These are phyloP conservation scores for Trichosporon inkin DNA, from an alignment of 1,284 basidiomycete genomes.

Conservation along the genomic window DNA sequence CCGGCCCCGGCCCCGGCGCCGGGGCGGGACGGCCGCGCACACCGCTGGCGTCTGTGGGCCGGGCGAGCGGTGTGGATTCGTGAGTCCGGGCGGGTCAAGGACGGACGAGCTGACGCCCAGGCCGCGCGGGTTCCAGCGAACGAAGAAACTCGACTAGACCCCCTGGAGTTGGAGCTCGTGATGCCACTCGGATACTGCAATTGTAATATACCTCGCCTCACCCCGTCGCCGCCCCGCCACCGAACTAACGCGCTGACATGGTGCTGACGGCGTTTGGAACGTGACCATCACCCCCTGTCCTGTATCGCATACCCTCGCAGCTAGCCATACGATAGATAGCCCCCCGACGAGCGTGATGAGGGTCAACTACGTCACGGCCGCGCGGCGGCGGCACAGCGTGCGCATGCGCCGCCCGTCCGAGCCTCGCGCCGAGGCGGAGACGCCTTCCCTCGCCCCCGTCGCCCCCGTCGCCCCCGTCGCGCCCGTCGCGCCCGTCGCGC, in stretches of 20 bases:
- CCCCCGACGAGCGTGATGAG: not conserved
- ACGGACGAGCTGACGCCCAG: not conserved
- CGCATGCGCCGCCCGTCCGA: not conserved
- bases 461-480: too few relatives aligned
- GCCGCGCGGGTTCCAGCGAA: slow-evolving; percentile 2
- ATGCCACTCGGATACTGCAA: too few relatives aligned
- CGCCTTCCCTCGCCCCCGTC: slow-evolving; percentile 2
- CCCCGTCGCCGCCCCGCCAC: too few relatives aligned
- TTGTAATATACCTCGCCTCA: too few relatives aligned
- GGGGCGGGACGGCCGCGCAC: not conserved
- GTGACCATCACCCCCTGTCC: not conserved
- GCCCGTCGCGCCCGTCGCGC: too few relatives aligned
- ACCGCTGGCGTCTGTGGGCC: not conserved
- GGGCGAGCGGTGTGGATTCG: not conserved
- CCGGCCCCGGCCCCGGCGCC: too few relatives aligned
- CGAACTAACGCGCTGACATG: not conserved
- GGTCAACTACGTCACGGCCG: not conserved
- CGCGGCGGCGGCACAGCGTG: not conserved
- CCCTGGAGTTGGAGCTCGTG: too few relatives aligned
- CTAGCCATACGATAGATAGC: not conserved
- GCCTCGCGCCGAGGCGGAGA: not conserved
- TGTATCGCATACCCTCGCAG: not conserved
- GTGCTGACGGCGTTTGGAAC: not conserved
- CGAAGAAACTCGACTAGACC: slow-evolving; percentile 7
- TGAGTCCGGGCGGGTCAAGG: not conserved